phyloP scores from a whole-genome alignment of 257 asterid genomes.

The Voacanga thouarsii region DNA sequence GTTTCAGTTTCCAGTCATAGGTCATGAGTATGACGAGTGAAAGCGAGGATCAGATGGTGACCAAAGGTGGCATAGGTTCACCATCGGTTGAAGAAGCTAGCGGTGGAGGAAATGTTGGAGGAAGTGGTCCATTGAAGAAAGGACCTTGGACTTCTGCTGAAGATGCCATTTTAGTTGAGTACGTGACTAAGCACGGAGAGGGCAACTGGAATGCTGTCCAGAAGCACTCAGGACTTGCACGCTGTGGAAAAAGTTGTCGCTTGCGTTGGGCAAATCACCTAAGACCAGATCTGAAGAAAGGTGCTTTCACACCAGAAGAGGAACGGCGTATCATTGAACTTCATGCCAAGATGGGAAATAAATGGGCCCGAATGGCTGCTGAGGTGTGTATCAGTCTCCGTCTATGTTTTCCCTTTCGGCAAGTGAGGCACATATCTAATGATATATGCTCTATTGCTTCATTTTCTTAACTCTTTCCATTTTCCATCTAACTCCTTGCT shows the following conservation, averaged over 20 bases:
- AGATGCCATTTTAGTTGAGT: constrained; percentile 59
- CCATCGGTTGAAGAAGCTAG: constrained; percentile 45
- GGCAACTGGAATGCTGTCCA: constrained; percentile 86
- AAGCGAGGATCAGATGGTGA: constrained; percentile 44
- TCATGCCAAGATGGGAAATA: constrained; percentile 78
- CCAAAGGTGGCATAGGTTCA: constrained; percentile 35
- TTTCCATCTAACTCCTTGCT: not conserved
- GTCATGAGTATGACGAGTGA: constrained; percentile 46
- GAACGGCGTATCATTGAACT: constrained; percentile 61
- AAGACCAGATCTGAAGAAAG: constrained; percentile 72
- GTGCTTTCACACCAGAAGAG: constrained; percentile 66
- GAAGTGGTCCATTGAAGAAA: constrained; percentile 49
- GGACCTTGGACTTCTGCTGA: constrained; percentile 94
- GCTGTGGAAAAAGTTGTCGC: constrained; percentile 91
- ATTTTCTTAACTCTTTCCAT: not conserved
- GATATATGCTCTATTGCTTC: not conserved
- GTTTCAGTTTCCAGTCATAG: constrained; percentile 12
- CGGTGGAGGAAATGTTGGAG: constrained; percentile 45
- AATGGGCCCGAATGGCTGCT: constrained; percentile 91
- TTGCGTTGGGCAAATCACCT: constrained; percentile 87
- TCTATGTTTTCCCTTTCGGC: not conserved
- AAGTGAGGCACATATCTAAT: not conserved
- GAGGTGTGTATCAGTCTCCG: constrained; percentile 46
- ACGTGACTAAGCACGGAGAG: constrained; percentile 67
- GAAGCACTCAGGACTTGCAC: constrained; percentile 74